These are phyloP conservation scores for Aspergillus hiratsukae DNA, from an alignment of 2,329 filamentous ascomycete genomes.

Conservation along the genomic window DNA sequence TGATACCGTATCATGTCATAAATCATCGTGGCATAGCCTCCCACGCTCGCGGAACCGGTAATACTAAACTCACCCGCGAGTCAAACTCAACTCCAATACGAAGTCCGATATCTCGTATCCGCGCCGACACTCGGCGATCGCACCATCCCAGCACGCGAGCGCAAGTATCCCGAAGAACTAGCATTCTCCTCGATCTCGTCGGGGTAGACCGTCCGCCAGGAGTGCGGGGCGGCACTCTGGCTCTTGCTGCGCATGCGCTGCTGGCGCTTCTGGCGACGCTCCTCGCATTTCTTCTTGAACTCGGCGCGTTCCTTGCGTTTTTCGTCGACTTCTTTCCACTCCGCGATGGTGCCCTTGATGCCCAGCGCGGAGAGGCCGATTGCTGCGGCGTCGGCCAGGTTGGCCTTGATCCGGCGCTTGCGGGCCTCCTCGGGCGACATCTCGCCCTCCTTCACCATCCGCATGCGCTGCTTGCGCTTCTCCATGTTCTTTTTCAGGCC, in stretches of 20 bases:
- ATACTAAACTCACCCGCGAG: too few species aligned
- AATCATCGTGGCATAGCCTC: not conserved
- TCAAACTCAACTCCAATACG: not conserved
- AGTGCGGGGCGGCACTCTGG: conserved; percentile 8
- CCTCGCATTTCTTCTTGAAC: conserved; percentile 46
- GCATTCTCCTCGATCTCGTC: conserved; percentile 29
- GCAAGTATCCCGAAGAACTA: not conserved
- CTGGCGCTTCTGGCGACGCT: conserved; percentile 45
- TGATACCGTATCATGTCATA: not conserved
- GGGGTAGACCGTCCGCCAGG: conserved; percentile 20
- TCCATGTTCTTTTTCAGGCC: conserved; percentile 61
- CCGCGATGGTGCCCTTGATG: conserved; percentile 61
- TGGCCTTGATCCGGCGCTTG: conserved; percentile 59
- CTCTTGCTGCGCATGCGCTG: conserved; percentile 19
- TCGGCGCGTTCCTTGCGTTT: conserved; percentile 54
- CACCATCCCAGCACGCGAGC: not conserved
- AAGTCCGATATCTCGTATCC: not conserved
- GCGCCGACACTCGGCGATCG: not conserved
- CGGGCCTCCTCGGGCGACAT: conserved; percentile 60
- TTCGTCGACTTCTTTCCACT: conserved; percentile 65
- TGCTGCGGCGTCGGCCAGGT: conserved; percentile 60
- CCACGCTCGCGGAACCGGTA: too few species aligned
- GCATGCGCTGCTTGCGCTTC: conserved; percentile 57
- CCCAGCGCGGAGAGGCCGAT: conserved; percentile 63
- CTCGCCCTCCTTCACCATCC: conserved; percentile 58